Evolutionary conservation across 1,284 basidiomycete species (phyloP), one percentile per base, ranked within the genome.

Genomic region (Dichomitus squalens): DNA sequence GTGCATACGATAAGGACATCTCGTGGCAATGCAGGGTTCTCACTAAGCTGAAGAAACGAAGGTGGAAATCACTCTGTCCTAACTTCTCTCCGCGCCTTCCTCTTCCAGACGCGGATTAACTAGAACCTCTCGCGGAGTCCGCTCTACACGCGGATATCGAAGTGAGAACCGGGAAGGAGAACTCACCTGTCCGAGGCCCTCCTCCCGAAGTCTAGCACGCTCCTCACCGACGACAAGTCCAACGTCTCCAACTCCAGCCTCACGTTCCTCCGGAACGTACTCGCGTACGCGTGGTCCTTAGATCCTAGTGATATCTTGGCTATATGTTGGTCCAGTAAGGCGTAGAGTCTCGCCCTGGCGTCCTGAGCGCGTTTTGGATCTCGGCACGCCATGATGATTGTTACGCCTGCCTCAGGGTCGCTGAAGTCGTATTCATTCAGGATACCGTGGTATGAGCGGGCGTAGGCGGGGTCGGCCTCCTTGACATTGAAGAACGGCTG

Each of bases 361-460:
- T 67, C 76, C 51, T 86, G 80, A 0, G 90, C 94, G 27, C 87
- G 83, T 53, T 79, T 73, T 49, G 75, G 74, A 55, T 80, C 90
- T 50, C 93, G 82, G 70, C 93, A 96, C 0, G 92, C 94, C 75
- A 96, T 81, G 60, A 96, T 85, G 38, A 96, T 76, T 0, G 91
- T 95, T 33, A 94, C 67, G 9, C 84, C 79, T 1, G 29, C 18
- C 51, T 83, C 72, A 25, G 56, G 49, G 1, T 56, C 41, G 8
- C 40, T 21, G 57, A 47, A 50, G 31, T 16, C 33, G 46, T 57
- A 49, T 9, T 57, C 51, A 23, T 25, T 41, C 9, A 29, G n/a
- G 11, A 29, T 0, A 0, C 7, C 29, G 18, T 38, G 4, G n/a
- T 31, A n/a, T 44, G 18, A 12, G 29, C 21, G 18, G 66, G 27